Conservation (phyloP, 495 filamentous ascomycete genomes). For the Arthonia radiata region DNA sequence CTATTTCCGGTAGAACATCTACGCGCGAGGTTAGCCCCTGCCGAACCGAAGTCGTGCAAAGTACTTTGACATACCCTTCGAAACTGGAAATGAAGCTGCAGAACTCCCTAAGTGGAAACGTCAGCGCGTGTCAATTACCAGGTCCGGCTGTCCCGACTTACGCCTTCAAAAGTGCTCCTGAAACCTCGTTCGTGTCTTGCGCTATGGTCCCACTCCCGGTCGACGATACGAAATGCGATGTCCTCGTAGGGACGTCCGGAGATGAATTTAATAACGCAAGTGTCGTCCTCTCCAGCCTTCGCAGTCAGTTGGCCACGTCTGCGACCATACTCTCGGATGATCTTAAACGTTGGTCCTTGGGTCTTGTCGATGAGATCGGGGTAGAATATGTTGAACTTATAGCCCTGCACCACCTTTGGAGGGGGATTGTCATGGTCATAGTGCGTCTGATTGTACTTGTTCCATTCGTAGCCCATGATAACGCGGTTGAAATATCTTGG, state of each 20-base stretch:
- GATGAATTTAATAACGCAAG: constrained; percentile 86
- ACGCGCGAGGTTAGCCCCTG: background rate
- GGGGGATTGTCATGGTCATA: constrained; percentile 98
- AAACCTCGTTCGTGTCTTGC: constrained; percentile 89
- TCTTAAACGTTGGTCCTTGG: constrained; percentile 82
- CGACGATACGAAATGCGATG: constrained; percentile 90
- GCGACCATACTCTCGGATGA: constrained; percentile 75
- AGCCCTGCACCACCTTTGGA: constrained; percentile 93
- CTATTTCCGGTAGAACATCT: constrained; percentile 12
- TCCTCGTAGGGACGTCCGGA: constrained; percentile 94
- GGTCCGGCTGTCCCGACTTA: constrained; percentile 18
- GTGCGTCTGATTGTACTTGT: constrained; percentile 99
- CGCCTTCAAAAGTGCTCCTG: constrained; percentile 93
- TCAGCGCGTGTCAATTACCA: constrained; percentile 9
- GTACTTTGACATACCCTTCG: constrained; percentile 36
- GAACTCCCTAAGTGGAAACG: constrained; percentile 86
- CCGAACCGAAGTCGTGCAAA: background rate
- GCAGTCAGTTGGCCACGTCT: constrained; percentile 80
- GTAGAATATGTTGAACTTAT: constrained; percentile 99
- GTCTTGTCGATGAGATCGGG: constrained; percentile 92
- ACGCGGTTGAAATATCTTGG: constrained; percentile 95
- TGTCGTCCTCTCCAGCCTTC: constrained; percentile 92
- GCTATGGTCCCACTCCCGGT: constrained; percentile 98
- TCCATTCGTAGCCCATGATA: constrained; percentile 99
- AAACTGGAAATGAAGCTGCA: constrained; percentile 95